Base-by-base conservation (phyloP, 1,284 basidiomycete species). In the Moesziomyces parantarcticus region DNA sequence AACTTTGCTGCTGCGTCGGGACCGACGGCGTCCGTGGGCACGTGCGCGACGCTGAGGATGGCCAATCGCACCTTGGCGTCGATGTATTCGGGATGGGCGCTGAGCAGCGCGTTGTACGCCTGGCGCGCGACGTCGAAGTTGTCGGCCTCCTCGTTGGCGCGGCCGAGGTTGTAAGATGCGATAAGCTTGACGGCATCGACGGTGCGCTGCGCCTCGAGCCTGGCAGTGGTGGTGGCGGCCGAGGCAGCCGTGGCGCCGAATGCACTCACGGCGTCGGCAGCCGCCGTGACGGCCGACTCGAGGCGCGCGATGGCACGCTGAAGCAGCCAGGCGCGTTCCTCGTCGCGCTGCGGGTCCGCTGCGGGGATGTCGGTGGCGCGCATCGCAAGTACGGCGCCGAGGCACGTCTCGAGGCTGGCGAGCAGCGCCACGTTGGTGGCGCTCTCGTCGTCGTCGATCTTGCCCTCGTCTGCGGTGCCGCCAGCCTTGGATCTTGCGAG, bases 1-100 rank as follows among this genome's bases (percentile, higher is more conserved):
- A 57, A 29, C 36, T 50, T 54, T 32, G 70, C 63, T 4, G 58
- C 43, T 4, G 54, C 58, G 20, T 66, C 66, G 7, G 61, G 42
- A 13, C 67, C 59, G 3, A 29, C 32, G 22, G 52, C 40, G 29
- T 45, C 44, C 16, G 53, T 52, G 0, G 63, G 62, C 21, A 62
- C 54, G 11, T 71, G 57, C 21, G 72, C 72, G 10, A 71, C 66
- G 50, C 80, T 65, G 48, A 83, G 69, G 47, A 79, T 64, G 0
- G 82, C 82, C 25, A 79, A 66, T n/a, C 82, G 80, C 18, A 81
- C 78, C 22, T 79, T 80, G 47, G 81, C 82, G 48, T 82, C 80
- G 14, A 77, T 77, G 47, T 82, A 83, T 62, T 83, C 82, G n/a
- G 82, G 78, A 48, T 83, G 82, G 25, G 56, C 76, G 20, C 59